phyloP scores from a whole-genome alignment of 2,329 filamentous ascomycete genomes.

The Thyridium curvatum region DNA sequence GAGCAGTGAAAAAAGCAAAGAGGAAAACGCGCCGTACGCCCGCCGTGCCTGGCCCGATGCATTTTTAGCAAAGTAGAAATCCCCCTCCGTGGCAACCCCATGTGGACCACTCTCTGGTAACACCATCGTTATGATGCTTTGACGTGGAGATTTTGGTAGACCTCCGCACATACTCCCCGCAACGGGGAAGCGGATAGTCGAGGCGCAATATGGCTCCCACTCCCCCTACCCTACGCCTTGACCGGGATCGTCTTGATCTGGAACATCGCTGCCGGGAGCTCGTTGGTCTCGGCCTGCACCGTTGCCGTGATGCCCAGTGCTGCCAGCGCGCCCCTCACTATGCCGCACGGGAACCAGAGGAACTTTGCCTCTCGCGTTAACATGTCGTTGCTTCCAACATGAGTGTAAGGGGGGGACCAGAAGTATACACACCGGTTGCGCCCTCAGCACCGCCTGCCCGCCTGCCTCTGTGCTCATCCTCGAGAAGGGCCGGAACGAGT shows the following conservation, averaged over 20 bases:
- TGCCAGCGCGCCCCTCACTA: conserved; percentile 88
- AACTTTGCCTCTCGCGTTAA: conserved; percentile 48
- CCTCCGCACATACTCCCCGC: too few species aligned
- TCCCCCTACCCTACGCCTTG: conserved; percentile 43
- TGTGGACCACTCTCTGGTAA: too few species aligned
- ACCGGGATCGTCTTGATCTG: conserved; percentile 81
- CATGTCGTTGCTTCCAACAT: too few species aligned
- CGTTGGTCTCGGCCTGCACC: conserved; percentile 83
- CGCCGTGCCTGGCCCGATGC: too few species aligned
- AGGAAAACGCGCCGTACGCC: too few species aligned
- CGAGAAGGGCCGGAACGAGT: conserved; percentile 79
- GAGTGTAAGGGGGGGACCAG: conserved; percentile 1
- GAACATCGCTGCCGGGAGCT: conserved; percentile 84
- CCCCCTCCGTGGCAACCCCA: too few species aligned
- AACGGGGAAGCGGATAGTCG: too few species aligned
- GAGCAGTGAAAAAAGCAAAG: too few species aligned
- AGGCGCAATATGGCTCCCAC: too few species aligned
- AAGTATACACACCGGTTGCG: conserved; percentile 64
- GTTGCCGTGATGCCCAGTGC: conserved; percentile 85
- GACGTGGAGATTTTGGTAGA: too few species aligned
- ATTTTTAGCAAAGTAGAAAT: too few species aligned
- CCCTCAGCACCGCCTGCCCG: conserved; percentile 65
- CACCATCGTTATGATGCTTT: too few species aligned
- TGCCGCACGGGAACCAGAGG: conserved; percentile 89
- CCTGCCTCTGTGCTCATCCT: conserved; percentile 82